Evolutionary conservation across 2,329 filamentous ascomycete genomes (phyloP).

Genomic region (Alternaria postmessia): DNA sequence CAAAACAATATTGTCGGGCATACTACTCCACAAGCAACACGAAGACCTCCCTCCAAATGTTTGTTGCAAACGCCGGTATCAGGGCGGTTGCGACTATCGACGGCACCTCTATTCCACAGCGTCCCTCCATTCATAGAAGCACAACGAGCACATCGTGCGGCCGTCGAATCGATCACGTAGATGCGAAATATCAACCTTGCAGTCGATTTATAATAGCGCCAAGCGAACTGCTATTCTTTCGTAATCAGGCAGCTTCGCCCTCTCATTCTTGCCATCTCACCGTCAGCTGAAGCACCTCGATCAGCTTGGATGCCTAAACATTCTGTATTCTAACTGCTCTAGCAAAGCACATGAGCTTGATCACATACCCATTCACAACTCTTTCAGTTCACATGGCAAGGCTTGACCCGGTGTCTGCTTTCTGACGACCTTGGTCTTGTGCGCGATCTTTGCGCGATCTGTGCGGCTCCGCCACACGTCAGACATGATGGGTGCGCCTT

Average conservation of each 20-base stretch:
- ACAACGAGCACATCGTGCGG: background rate
- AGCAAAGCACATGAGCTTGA: background rate
- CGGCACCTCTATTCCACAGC: background rate
- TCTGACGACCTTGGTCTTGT: background rate
- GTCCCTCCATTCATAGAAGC: background rate
- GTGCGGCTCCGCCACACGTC: background rate
- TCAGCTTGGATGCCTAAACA: background rate
- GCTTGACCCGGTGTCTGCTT: background rate
- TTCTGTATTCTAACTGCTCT: background rate
- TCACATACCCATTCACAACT: background rate
- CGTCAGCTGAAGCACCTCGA: background rate
- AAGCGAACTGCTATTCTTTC: background rate
- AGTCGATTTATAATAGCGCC: background rate
- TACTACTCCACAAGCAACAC: background rate
- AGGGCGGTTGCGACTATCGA: background rate
- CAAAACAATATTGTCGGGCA: background rate
- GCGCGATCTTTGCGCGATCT: background rate
- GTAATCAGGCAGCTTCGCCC: background rate
- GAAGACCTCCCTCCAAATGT: background rate
- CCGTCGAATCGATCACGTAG: background rate
- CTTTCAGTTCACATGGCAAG: background rate
- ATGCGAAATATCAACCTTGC: background rate
- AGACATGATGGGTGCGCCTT: background rate
- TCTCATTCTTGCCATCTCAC: background rate
- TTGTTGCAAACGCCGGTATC: background rate